A percentile compares a stretch with the other conserved stretches of the same genome.
phyloP scores from a whole-genome alignment of 148 eudicot species.

The Cornus controversa region DNA sequence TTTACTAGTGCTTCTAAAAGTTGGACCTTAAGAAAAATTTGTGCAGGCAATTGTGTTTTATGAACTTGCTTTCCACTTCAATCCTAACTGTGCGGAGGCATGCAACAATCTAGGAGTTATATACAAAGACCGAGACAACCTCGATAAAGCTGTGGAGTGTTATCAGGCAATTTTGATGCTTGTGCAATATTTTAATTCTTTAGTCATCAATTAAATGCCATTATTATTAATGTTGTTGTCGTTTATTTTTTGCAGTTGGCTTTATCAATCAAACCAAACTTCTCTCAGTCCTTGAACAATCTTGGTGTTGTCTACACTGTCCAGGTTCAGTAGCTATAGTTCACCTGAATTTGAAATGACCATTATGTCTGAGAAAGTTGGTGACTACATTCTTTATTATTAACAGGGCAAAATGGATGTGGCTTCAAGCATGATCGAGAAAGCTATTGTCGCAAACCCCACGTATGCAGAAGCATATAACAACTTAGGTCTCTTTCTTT shows the following conservation, averaged over 20 bases:
- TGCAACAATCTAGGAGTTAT: slow-evolving; percentile 98
- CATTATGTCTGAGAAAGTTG: background rate
- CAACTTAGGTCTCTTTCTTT: slow-evolving; percentile 67
- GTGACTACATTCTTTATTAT: slow-evolving; percentile 12
- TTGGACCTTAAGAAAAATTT: background rate
- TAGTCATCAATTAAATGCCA: background rate
- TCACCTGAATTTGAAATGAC: background rate
- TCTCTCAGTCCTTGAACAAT: slow-evolving; percentile 97
- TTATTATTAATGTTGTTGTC: background rate
- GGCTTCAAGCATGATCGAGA: slow-evolving; percentile 99
- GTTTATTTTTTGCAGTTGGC: slow-evolving; percentile 65
- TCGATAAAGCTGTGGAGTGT: slow-evolving; percentile 98
- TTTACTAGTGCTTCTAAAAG: background rate
- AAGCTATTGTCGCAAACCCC: slow-evolving; percentile 95
- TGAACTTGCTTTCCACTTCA: slow-evolving; percentile 99
- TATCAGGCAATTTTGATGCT: slow-evolving; percentile 66
- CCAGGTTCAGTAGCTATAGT: slow-evolving; percentile 52
- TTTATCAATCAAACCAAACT: slow-evolving; percentile 88
- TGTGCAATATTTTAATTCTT: slow-evolving; percentile 17
- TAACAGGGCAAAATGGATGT: slow-evolving; percentile 99
- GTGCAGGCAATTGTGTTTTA: slow-evolving; percentile 94
- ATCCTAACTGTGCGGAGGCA: slow-evolving; percentile 99
- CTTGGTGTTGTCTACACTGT: slow-evolving; percentile 99
- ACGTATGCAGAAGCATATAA: slow-evolving; percentile 98
- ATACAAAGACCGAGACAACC: slow-evolving; percentile 97